These are phyloP conservation scores for Aspergillus avenaceus DNA, from an alignment of 495 filamentous ascomycete species.

Conservation along the genomic window DNA sequence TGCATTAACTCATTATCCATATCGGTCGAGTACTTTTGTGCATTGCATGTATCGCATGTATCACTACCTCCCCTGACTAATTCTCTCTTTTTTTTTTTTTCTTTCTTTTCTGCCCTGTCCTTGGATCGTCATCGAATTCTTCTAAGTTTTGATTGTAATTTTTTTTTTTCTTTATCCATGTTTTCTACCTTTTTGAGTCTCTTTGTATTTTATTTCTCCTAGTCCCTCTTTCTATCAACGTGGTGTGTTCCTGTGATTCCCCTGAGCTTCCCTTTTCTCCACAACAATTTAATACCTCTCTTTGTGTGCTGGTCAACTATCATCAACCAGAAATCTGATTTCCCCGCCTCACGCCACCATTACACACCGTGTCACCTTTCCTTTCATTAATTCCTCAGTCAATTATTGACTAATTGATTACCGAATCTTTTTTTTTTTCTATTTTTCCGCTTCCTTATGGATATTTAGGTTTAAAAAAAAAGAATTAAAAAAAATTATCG, in stretches of 20 bases:
- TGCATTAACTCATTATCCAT: neutral
- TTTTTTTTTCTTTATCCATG: neutral
- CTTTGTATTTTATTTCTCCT: constrained; percentile 1
- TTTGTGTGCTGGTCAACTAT: neutral
- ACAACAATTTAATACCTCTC: neutral
- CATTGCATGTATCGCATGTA: too few species aligned
- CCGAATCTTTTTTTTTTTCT: neutral
- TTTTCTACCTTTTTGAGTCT: constrained; percentile 1
- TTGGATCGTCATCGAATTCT: too few species aligned
- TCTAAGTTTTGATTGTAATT: too few species aligned
- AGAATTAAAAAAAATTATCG: too few species aligned
- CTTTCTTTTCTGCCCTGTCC: neutral
- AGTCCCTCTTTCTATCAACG: neutral
- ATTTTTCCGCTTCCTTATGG: neutral
- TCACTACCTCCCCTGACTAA: neutral
- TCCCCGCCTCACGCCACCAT: constrained; percentile 1
- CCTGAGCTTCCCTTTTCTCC: neutral
- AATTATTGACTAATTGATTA: neutral
- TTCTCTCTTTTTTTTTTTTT: neutral
- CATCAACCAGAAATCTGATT: neutral
- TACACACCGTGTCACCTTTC: neutral
- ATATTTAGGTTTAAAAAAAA: neutral
- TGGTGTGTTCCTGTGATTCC: too few species aligned
- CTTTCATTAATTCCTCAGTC: neutral
- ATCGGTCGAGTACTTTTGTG: neutral